Evolutionary conservation across 768 basidiomycete genomes (phyloP).

Genomic region (Cytidiella melzeri): DNA sequence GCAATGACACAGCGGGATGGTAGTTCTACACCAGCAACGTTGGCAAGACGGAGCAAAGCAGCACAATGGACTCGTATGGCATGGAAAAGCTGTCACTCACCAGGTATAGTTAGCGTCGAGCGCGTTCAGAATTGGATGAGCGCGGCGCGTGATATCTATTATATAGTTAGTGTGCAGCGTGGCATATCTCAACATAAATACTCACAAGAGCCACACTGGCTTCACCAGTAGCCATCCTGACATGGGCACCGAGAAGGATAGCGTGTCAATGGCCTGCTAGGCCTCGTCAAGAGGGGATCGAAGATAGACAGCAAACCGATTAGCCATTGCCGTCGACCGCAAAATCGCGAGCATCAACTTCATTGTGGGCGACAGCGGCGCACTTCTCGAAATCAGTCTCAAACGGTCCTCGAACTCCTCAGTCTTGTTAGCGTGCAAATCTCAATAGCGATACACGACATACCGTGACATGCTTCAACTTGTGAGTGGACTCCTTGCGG

Average conservation of each 20-base stretch:
- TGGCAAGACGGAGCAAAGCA: too few species aligned
- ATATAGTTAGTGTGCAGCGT: too few species aligned
- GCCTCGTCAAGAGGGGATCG: slow-evolving; percentile 96
- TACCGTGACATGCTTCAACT: slow-evolving; percentile 97
- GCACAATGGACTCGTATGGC: too few species aligned
- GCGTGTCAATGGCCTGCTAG: slow-evolving; percentile 98
- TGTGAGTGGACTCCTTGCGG: slow-evolving; percentile 88
- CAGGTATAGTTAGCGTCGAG: too few species aligned
- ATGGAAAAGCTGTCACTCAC: too few species aligned
- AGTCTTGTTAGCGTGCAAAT: slow-evolving; percentile 96
- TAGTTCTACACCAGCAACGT: too few species aligned
- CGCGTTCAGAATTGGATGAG: too few species aligned
- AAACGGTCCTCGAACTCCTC: slow-evolving; percentile 81
- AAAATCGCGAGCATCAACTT: slow-evolving; percentile 73
- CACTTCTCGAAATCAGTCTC: slow-evolving; percentile 96
- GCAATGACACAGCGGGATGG: too few species aligned
- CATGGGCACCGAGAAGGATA: slow-evolving; percentile 89
- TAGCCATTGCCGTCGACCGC: slow-evolving; percentile 90
- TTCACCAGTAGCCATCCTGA: slow-evolving; percentile 99
- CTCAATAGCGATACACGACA: slow-evolving; percentile 98
- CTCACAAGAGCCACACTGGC: too few species aligned
- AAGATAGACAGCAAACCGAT: slow-evolving; percentile 97
- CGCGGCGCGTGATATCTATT: too few species aligned
- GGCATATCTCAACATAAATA: too few species aligned
- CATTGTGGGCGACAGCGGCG: slow-evolving; percentile 93